phyloP scores from a whole-genome alignment of 768 basidiomycete species.

The Pholiota microspora region DNA sequence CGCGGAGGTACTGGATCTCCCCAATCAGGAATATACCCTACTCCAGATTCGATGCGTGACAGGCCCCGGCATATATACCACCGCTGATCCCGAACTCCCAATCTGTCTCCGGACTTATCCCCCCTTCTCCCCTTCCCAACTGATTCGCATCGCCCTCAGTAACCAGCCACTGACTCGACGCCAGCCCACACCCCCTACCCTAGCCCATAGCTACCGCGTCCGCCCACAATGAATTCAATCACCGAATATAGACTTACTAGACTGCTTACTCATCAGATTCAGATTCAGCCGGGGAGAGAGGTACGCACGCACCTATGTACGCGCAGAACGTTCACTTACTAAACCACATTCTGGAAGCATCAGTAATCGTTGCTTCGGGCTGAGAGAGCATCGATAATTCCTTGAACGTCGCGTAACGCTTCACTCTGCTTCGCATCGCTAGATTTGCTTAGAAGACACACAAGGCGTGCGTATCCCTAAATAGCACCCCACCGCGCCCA shows the following conservation, averaged over 20 bases:
- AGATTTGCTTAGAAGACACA: no score
- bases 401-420: neutral
- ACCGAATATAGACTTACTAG: constrained; percentile 1
- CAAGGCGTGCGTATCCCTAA: no score
- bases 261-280: neutral
- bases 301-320: neutral
- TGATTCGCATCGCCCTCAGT: neutral
- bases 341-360: neutral
- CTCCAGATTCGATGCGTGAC: neutral
- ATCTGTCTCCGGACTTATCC: neutral
- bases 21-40: neutral
- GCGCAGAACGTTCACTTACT: neutral
- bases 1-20: neutral
- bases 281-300: neutral
- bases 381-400: neutral
- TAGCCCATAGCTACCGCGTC: neutral
- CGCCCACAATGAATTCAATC: neutral
- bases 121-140: neutral
- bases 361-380: neutral
- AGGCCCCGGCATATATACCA: neutral
- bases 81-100: neutral
- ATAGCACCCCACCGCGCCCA: no score
- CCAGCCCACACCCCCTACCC: no score
- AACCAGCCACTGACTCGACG: neutral
- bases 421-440: neutral